Base-by-base conservation (phyloP, 2,329 filamentous ascomycete genomes). In the Fonsecaea erecta region DNA sequence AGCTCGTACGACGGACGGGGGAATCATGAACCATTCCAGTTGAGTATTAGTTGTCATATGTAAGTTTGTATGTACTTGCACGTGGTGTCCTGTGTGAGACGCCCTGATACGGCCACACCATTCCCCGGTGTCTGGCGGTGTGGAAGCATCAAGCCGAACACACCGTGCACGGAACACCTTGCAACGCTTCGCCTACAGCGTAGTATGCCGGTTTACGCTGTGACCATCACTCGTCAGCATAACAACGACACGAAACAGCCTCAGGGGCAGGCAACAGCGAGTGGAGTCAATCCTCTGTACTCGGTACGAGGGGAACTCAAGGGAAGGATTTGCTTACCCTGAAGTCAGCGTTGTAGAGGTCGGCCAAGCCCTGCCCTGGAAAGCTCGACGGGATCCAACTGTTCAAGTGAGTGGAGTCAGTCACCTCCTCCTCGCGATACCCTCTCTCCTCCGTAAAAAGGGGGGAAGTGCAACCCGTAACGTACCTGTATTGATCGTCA, bases 191-290 rank as follows among this genome's bases (percentile, higher is more conserved):
- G 52, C 77, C 63, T 48, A 78, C 72, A 24, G 74, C 75, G 52
- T 74, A 71, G 65, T 81, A 82, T 14, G 80, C 80, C 24, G 79
- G 78, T 76, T 84, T 84, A 76, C 79, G 82, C 57, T 60, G 21
- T 3, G n/a, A 7, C 30, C 37, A 37, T n/a, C 43, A n/a, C 30
- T 60, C 30, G 51, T 24, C n/a, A 48, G 43, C 43, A 11, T 24
- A 3, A n/a, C n/a, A n/a, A n/a, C n/a, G n/a, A n/a, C 21, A 40
- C 3, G 11, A 16, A 40, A 40, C 37, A 40, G 37, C 14, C 5
- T 16, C 37, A 34, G 37, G 37, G 16, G 18, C 3, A 5, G 37
- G 16, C 37, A 40, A 4, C 2, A 34, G 11, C n/a, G 16, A 40
- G 43, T 48, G 43, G 37, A 21, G 21, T 24, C 6, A 48, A 48